Base-by-base conservation (phyloP, 169 alveolate genomes). In the Plasmodium knowlesi region DNA sequence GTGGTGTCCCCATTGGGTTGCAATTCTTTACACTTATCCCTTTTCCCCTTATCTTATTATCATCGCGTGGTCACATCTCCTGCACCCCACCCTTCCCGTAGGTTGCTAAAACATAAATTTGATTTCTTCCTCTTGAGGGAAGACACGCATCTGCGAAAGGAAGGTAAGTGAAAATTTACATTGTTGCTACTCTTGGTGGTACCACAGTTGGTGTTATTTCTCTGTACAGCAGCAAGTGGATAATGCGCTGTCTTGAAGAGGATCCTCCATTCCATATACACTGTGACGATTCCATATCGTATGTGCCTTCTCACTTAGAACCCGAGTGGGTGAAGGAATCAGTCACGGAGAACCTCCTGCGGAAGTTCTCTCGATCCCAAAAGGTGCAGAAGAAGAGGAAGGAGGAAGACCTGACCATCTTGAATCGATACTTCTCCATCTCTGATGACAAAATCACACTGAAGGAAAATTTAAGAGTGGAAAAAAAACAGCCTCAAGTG, bases 251-350 rank as follows among this genome's bases (percentile, higher is more conserved):
- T 16, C 0, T 3, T 0, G 54, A 43, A 43, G n/a, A 12, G 54
- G 54, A 12, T n/a, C 54, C 12, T 25, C 25, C 1, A n/a, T 19
- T 34, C 0, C 25, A n/a, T 9, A 19, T 28, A 12, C 34, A n/a
- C 22, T 32, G 3, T 57, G 73, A 22, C 32, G 30, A 57, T 32
- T 16, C 73, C 39, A 1, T n/a, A 8, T 14, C 34, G 41, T 22
- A 41, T 4, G 28, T 10, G 14, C 12, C 53, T 2, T n/a, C 3
- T 67, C 46, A 19, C 25, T 46, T 19, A 88, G 94, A 88, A 78
- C 94, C 94, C 5, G 94, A 88, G 46, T 88, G 94, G 94, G 30
- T 88, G 67, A 67, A 57, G 34, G 94, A 88, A 88, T 76, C 82
- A 43, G 71, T 88, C 1, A 32, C 72, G 8, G 67, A 71, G 34